Percentiles rank a stretch among this genome's conserved stretches.
Conservation (phyloP, 2,329 filamentous ascomycete species). For the Aureobasidium leucospermi region DNA sequence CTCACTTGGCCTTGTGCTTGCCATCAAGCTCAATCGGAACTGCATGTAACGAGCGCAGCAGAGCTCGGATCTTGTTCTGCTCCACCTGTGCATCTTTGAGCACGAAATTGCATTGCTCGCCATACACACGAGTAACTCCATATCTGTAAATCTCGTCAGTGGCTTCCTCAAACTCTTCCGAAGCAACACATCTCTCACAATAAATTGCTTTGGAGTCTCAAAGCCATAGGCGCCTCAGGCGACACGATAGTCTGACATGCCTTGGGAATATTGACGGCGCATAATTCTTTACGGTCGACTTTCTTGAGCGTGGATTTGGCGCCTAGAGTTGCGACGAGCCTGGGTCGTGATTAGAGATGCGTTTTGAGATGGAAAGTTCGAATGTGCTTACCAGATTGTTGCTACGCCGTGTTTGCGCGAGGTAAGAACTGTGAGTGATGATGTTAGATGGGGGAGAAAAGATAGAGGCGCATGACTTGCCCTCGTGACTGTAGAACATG, state of each 20-base stretch:
- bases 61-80: slow-evolving; percentile 63
- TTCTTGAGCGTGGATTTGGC: slow-evolving; percentile 62
- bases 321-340: slow-evolving; percentile 87
- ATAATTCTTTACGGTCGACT: slow-evolving; percentile 77
- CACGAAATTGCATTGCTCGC: slow-evolving; percentile 80
- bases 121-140: slow-evolving; percentile 77
- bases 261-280: slow-evolving; percentile 76
- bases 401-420: slow-evolving; percentile 85
- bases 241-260: slow-evolving; percentile 84
- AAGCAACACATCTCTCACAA: slow-evolving; percentile 46
- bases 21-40: slow-evolving; percentile 62
- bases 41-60: slow-evolving; percentile 52
- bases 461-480: slow-evolving; percentile 43
- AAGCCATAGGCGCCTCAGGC: slow-evolving; percentile 77
- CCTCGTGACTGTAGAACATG: slow-evolving; percentile 97
- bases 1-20: slow-evolving; percentile 61
- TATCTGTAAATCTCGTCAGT: slow-evolving; percentile 41
- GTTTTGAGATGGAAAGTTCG: background rate
- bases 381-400: slow-evolving; percentile 72
- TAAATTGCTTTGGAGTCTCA: slow-evolving; percentile 82
- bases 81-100: slow-evolving; percentile 71
- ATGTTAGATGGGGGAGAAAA: background rate
- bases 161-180: too few species aligned
- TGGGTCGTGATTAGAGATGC: slow-evolving; percentile 33
- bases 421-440: slow-evolving; percentile 56